These are phyloP conservation scores for Aspergillus wentii DNA, from an alignment of 495 filamentous ascomycete species.

Conservation along the genomic window DNA sequence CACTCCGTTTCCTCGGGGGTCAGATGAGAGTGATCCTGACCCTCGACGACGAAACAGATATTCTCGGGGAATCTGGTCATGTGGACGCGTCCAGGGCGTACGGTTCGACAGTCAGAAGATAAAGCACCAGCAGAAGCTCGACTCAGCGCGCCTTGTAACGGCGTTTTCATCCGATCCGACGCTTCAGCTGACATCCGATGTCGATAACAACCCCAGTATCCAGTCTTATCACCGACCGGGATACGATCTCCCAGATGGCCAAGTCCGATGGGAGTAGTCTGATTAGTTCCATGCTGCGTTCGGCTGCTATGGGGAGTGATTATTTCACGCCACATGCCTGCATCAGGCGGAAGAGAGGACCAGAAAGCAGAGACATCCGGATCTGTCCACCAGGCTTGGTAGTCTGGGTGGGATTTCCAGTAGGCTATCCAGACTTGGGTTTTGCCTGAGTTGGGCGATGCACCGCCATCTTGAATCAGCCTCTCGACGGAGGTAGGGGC, in stretches of 20 bases:
- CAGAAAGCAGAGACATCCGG: conserved; percentile 16
- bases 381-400: conserved; percentile 12
- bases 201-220: conserved; percentile 28
- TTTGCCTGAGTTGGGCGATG: not conserved
- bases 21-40: conserved; percentile 21
- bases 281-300: conserved; percentile 17
- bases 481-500: conserved; percentile 3
- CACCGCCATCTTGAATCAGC: conserved; percentile 11
- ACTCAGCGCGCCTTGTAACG: too few relatives aligned
- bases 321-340: conserved; percentile 25
- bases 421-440: conserved; percentile 13
- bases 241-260: conserved; percentile 13
- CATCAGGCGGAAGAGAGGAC: conserved; percentile 14
- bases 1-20: conserved; percentile 9
- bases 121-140: too few relatives aligned
- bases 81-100: conserved; percentile 12
- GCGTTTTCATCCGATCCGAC: conserved; percentile 2
- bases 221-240: conserved; percentile 14
- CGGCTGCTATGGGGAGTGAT: conserved; percentile 12
- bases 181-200: conserved; percentile 12
- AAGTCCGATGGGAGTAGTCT: conserved; percentile 5
- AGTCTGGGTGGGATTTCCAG: conserved; percentile 9
- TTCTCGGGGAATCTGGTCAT: conserved; percentile 20
- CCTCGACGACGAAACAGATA: conserved; percentile 23
- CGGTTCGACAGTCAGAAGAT: too few relatives aligned